Evolutionary conservation across 306 rosid genomes (phyloP), one percentile per base, ranked within the genome.

Genomic region (Vigna nakashimae): DNA sequence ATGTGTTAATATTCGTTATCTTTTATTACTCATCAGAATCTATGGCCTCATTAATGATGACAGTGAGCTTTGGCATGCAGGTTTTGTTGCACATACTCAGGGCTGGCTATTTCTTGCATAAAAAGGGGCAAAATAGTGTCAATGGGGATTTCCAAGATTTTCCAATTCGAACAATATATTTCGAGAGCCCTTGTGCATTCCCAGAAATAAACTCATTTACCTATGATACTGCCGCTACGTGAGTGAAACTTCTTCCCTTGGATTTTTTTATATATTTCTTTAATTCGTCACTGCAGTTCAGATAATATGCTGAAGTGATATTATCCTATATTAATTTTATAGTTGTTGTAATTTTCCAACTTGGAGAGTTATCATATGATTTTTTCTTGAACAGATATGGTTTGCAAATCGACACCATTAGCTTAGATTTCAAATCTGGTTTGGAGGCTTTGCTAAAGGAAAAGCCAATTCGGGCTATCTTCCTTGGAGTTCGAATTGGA

Each of bases 401-500:
- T 75, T 72, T 95, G 90, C 86, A 88, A 87, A 69, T 95, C 84
- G 98, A 95, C 79, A 91, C 86, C 79, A 91, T 95, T 74, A 69
- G 88, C 85, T 64, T 79, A 58, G 98, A 95, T 86, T 92, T 95
- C 82, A 95, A 92, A 86, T 91, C 98, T 80, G 98, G 98, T 76
- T 85, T 95, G 92, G 98, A 95, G 89, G 83, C 86, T 81, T 86
- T 95, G 85, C 83, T 95, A 17, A 92, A 91, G 69, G 73, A 82
- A 28, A 91, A 85, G 56, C 98, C 98, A 42, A 82, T 95, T 64
- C 86, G 93, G 83, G 98, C 97, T 71, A 92, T 92, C 86, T 92
- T 95, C 79, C 97, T 95, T 59, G 98, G 98, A 69, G 98, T 92
- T 64, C 96, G 98, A 68, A 92, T 92, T 52, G 98, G 98, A 66